Evolutionary conservation across 2,329 filamentous ascomycete species (phyloP), one percentile per base, ranked within the genome.

Genomic region (Rhinocladiella similis): DNA sequence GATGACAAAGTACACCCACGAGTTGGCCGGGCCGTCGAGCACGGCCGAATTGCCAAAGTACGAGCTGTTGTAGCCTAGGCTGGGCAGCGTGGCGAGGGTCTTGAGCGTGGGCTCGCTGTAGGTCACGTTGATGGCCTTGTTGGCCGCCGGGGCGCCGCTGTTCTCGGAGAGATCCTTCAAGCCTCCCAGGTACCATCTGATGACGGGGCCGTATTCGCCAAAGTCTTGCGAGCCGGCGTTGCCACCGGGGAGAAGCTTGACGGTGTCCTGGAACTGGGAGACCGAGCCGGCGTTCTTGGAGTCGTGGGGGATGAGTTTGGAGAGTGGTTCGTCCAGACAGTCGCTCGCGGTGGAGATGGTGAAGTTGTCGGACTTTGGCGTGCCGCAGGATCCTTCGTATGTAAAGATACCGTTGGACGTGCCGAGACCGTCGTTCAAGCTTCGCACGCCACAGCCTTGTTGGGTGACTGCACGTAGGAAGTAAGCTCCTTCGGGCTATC

Each of bases 1-100:
- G 47, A 65, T 64, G 19, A 65, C 59, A 38, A 65, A 63, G 54
- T 65, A 65, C 25, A 63, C 59, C 63, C 63, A 65, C 12, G 56
- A 52, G 22, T 42, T 47, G 14, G 57, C 51, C 5, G 54, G 50
- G 16, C 59, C 60, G 47, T 64, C 60, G 12, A 64, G 53, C 5
- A 64, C 62, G 20, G 56, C 52, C 5, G 54, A 38, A 49, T 63
- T 63, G 19, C 48, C 42, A 51, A 62, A 62, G 36, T 58, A 47
- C 10, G 59, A 60, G 61, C 59, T 63, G 59, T 62, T 60, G 61
- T 56, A 62, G 3, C 33, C 19, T 20, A 57, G n/a, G 25, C 39
- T 43, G 13, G 61, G 61, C 20, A 64, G 43, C 14, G 56, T 59
- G 9, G 59, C 57, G 38, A 63, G 50, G 27, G 57, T 62, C 55